These are phyloP conservation scores for Metschnikowia drakensbergensis DNA, from an alignment of 805 yeast species.

Conservation along the genomic window DNA sequence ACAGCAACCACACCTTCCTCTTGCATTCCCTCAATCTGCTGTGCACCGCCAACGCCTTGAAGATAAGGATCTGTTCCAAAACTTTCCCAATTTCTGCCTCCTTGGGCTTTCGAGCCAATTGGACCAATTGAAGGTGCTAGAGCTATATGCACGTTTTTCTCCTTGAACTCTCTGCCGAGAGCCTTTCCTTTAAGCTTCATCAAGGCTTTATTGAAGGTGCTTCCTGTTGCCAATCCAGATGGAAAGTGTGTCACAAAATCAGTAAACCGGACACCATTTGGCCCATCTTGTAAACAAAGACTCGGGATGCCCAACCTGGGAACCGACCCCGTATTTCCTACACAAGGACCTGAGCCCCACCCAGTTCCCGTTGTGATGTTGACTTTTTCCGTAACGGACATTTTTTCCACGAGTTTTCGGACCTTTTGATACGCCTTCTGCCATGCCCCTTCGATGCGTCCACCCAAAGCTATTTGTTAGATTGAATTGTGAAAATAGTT, in stretches of 20 bases:
- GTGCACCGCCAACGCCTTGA: slow-evolving; percentile 52
- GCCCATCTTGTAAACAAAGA: slow-evolving; percentile 61
- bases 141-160: slow-evolving; percentile 52
- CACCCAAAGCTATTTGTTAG: slow-evolving; percentile 36
- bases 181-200: slow-evolving; percentile 53
- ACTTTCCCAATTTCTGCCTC: slow-evolving; percentile 65
- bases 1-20: slow-evolving; percentile 55
- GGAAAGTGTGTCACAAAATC: slow-evolving; percentile 57
- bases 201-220: slow-evolving; percentile 53
- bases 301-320: slow-evolving; percentile 53
- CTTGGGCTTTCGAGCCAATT: slow-evolving; percentile 57
- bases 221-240: slow-evolving; percentile 54
- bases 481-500: background rate
- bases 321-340: slow-evolving; percentile 58
- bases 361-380: slow-evolving; percentile 63
- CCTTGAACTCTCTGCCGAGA: slow-evolving; percentile 50
- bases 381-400: slow-evolving; percentile 57
- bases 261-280: slow-evolving; percentile 55
- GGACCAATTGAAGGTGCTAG: slow-evolving; percentile 61
- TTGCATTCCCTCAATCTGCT: slow-evolving; percentile 54
- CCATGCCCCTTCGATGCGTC: slow-evolving; percentile 52
- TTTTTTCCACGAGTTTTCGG: slow-evolving; percentile 48
- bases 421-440: slow-evolving; percentile 55
- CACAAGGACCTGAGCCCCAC: slow-evolving; percentile 59
- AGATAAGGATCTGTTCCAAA: slow-evolving; percentile 61